phyloP scores from a whole-genome alignment of 129 eudicot genomes.

The Lactuca saligna region DNA sequence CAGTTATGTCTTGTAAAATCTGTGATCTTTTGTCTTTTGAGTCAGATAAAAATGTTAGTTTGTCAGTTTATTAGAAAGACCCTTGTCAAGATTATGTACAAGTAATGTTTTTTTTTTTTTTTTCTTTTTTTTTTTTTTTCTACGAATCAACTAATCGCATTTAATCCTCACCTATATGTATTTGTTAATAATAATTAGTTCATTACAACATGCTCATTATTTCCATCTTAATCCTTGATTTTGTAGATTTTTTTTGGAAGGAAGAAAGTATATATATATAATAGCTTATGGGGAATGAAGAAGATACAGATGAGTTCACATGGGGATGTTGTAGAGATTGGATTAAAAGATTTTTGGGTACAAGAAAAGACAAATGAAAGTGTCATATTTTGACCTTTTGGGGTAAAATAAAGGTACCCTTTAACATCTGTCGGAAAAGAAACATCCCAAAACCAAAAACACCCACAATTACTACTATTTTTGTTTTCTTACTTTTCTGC shows the following conservation, averaged over 20 bases:
- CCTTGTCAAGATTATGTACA: background rate
- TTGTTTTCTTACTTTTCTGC: constrained; percentile 16
- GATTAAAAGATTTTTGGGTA: constrained; percentile 35
- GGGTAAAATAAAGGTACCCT: constrained; percentile 37
- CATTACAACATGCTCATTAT: background rate
- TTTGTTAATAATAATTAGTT: too few species aligned
- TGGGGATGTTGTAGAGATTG: constrained; percentile 35
- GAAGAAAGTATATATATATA: constrained; percentile 14
- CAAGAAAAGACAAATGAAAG: constrained; percentile 39
- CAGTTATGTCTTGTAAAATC: background rate
- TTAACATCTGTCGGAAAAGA: constrained; percentile 30
- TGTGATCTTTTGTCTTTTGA: background rate
- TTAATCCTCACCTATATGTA: background rate
- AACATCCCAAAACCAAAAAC: constrained; percentile 29
- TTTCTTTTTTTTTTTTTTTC: too few species aligned
- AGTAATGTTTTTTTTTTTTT: too few species aligned
- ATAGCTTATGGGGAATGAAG: constrained; percentile 25
- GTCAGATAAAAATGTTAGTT: background rate
- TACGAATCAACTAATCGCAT: background rate
- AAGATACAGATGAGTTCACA: constrained; percentile 37
- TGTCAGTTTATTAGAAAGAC: background rate
- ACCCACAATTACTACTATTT: background rate
- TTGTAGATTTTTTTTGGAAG: background rate
- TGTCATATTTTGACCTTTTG: constrained; percentile 33
- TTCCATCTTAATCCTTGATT: background rate